Evolutionary conservation across 768 basidiomycete species (phyloP).

Genomic region (Suillus ampliporus): DNA sequence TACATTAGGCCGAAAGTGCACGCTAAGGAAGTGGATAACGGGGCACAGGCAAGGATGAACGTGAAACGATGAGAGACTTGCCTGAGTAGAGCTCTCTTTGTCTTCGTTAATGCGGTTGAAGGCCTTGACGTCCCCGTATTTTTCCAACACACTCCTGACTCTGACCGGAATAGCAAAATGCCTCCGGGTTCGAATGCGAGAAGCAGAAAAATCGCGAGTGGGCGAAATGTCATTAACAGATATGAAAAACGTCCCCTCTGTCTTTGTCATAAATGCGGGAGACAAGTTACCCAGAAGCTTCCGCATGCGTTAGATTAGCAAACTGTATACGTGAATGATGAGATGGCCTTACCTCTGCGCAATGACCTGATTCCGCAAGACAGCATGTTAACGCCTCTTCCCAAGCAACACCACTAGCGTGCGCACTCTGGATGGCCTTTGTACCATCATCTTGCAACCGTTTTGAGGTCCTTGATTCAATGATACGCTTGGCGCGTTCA

Average conservation of each 20-base stretch:
- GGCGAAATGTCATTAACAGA: conserved; percentile 39
- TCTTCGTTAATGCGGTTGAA: conserved; percentile 33
- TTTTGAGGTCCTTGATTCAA: conserved; percentile 34
- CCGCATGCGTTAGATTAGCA: conserved; percentile 17
- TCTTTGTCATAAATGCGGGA: conserved; percentile 54
- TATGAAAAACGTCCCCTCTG: conserved; percentile 58
- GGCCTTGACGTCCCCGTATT: conserved; percentile 38
- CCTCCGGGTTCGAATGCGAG: conserved; percentile 20
- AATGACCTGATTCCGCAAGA: conserved; percentile 52
- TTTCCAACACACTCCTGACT: conserved; percentile 34
- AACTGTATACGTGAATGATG: conserved; percentile 7
- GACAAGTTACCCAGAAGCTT: conserved; percentile 57
- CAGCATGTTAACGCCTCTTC: conserved; percentile 43
- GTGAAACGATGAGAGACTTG: conserved; percentile 22
- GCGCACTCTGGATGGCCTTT: conserved; percentile 16
- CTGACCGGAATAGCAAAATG: conserved; percentile 32
- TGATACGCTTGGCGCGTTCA: conserved; percentile 48
- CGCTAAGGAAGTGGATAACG: neutral
- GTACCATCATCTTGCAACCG: conserved; percentile 5
- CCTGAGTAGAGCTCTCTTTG: conserved; percentile 32
- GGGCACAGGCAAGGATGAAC: neutral
- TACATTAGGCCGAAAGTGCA: conserved; percentile 12
- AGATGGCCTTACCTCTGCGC: conserved; percentile 45
- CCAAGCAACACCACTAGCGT: conserved; percentile 21
- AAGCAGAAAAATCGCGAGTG: conserved; percentile 29